Conservation (phyloP, 1,284 basidiomycete genomes). For the Trichosporon coremiiforme region DNA sequence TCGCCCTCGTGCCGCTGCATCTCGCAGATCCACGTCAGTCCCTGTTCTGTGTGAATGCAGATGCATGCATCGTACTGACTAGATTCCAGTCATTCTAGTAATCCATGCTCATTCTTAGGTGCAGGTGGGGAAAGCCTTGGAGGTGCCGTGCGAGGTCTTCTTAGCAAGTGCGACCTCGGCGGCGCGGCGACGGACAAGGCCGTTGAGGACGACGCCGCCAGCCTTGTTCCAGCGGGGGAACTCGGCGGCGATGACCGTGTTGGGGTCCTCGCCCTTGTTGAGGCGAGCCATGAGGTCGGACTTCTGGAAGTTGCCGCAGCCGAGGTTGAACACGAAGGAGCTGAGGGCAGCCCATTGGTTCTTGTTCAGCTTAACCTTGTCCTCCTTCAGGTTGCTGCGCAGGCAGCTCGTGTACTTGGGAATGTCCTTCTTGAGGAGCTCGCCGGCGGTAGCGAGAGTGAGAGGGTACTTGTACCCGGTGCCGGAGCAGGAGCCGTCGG, state of each 20-base stretch:
- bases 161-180: slow-evolving; percentile 25
- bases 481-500: slow-evolving; percentile 12
- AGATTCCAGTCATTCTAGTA: no score
- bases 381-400: slow-evolving; percentile 5
- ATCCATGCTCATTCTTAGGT: no score
- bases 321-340: slow-evolving; percentile 24
- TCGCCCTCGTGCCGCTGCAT: no score
- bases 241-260: slow-evolving; percentile 22
- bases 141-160: slow-evolving; percentile 13
- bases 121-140: slow-evolving; percentile 22
- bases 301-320: slow-evolving; percentile 14
- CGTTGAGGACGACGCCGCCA: slow-evolving; percentile 5
- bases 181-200: slow-evolving; percentile 23
- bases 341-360: slow-evolving; percentile 28
- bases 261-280: slow-evolving; percentile 24
- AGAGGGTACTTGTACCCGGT: slow-evolving; percentile 22
- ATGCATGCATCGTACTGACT: not conserved
- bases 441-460: slow-evolving; percentile 7
- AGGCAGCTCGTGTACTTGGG: slow-evolving; percentile 24
- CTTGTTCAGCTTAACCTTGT: slow-evolving; percentile 23
- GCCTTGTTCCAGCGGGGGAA: slow-evolving; percentile 23
- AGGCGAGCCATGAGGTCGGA: slow-evolving; percentile 19
- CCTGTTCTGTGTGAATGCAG: no score
- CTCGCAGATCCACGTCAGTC: no score
- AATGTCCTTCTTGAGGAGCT: slow-evolving; percentile 24